Evolutionary conservation across 192 early-diverging fungal species (phyloP), one percentile per base, ranked within the genome.

Genomic region (Coemansia sp.): DNA sequence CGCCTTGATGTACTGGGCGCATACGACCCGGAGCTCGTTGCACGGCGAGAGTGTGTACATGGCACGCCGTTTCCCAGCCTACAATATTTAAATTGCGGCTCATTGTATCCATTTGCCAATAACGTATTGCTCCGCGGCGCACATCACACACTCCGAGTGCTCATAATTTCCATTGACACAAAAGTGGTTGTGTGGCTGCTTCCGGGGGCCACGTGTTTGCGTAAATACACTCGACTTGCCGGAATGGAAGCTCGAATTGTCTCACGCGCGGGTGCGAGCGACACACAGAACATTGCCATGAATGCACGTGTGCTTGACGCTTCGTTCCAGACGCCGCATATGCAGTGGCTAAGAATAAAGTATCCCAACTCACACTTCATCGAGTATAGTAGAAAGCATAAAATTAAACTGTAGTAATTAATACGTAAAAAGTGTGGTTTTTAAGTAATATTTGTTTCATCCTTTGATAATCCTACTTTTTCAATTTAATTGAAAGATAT

Each of bases 91-190:
- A 27, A 35, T 32, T 74, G 72, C 51, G 41, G 39, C 39, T 57
- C 55, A 16, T 38, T 59, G 12, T 74, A 74, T 24, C 72, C 72
- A 11, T 74, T 74, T 47, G 39, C 72, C 12, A 62, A 74, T 22
- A 50, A 52, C 32, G 45, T 65, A 1, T 26, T 74, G 26, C 49
- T 67, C 22, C 43, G 66, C 29, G 58, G 72, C 1, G 54, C 59
- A 0, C 61, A 49, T 3, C 29, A 1, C 4, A 43, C 66, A 0
- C 37, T 74, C 12, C 57, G n/a, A 29, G 54, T 7, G 20, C 53
- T 74, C 37, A 41, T 51, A 2, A 55, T 74, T 18, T 37, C 72
- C 16, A 23, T 66, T 1, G 72, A 74, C 18, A 11, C 23, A 19
- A 6, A 37, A 1, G 32, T 64, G 10, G 51, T 35, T 23, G 37